Evolutionary conservation across 345 rosid genomes (phyloP).

Genomic region (Populus deltoides): DNA sequence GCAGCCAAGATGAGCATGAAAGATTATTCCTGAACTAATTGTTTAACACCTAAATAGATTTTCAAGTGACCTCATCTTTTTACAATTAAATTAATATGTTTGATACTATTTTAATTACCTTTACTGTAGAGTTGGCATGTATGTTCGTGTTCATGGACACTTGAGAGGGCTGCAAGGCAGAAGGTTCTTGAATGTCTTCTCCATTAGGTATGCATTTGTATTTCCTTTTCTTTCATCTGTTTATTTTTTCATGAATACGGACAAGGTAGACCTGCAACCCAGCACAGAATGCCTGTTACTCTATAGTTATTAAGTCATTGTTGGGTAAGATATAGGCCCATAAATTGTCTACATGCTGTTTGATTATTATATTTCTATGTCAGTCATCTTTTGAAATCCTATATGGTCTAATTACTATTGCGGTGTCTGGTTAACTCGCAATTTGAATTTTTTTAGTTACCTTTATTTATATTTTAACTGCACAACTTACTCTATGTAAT

Average conservation of each 20-base stretch:
- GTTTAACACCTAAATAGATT: not conserved
- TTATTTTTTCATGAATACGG: not conserved
- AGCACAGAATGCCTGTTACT: not conserved
- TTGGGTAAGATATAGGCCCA: not conserved
- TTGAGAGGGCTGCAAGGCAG: slow-evolving; percentile 71
- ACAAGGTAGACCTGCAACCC: not conserved
- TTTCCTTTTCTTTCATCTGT: not conserved
- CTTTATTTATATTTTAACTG: not conserved
- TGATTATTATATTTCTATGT: not conserved
- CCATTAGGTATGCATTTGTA: slow-evolving; percentile 51
- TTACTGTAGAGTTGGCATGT: slow-evolving; percentile 64
- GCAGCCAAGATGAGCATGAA: not conserved
- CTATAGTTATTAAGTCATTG: not conserved
- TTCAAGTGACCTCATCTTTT: not conserved
- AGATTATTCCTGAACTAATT: not conserved
- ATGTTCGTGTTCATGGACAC: slow-evolving; percentile 85
- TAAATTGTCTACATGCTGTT: not conserved
- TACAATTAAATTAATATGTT: not conserved
- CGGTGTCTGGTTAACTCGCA: not conserved
- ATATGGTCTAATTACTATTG: not conserved
- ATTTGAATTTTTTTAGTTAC: not conserved
- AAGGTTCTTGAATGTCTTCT: slow-evolving; percentile 66
- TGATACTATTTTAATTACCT: not conserved
- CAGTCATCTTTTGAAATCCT: not conserved
- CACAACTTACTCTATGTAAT: not conserved